Conservation (phyloP, 2,329 filamentous ascomycete species). For the Stachybotrys chlorohalonatus region DNA sequence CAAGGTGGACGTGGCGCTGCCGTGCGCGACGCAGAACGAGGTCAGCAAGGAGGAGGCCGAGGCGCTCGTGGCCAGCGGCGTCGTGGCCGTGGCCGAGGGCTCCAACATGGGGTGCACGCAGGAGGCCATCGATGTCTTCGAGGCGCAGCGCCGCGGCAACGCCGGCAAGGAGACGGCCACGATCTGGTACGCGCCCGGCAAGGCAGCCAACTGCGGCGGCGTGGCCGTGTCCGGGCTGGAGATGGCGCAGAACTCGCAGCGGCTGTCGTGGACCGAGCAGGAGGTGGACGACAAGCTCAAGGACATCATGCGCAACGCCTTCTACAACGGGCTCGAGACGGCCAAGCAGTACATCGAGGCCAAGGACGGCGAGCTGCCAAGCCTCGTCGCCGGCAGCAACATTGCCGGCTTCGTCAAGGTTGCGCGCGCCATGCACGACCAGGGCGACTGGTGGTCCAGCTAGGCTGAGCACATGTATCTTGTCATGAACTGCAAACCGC, state of each 20-base stretch:
- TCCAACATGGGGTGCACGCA: conserved; percentile 99
- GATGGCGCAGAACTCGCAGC: conserved; percentile 90
- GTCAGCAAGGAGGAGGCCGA: conserved; percentile 85
- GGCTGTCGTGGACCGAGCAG: conserved; percentile 76
- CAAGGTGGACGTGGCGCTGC: conserved; percentile 83
- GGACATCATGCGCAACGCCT: conserved; percentile 90
- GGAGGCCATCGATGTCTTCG: conserved; percentile 88
- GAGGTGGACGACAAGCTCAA: conserved; percentile 89
- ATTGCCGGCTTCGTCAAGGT: conserved; percentile 98
- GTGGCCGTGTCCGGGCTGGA: conserved; percentile 95
- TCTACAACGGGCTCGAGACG: conserved; percentile 80
- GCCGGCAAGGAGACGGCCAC: conserved; percentile 57
- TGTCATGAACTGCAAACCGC: conserved; percentile 2
- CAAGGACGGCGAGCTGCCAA: conserved; percentile 76
- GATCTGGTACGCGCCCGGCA: conserved; percentile 94
- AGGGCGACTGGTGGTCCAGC: conserved; percentile 78
- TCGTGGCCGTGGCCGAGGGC: conserved; percentile 85
- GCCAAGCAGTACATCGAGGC: conserved; percentile 79
- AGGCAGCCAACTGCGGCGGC: conserved; percentile 95
- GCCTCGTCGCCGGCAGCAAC: conserved; percentile 86
- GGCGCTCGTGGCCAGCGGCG: conserved; percentile 66
- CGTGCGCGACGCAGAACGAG: conserved; percentile 95
- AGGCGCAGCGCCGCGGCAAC: conserved; percentile 65
- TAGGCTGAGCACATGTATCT: background rate
- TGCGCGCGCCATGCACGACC: conserved; percentile 85